These are phyloP conservation scores for Craspedostauros australis DNA, from an alignment of 108 stramenopile species.

Conservation along the genomic window DNA sequence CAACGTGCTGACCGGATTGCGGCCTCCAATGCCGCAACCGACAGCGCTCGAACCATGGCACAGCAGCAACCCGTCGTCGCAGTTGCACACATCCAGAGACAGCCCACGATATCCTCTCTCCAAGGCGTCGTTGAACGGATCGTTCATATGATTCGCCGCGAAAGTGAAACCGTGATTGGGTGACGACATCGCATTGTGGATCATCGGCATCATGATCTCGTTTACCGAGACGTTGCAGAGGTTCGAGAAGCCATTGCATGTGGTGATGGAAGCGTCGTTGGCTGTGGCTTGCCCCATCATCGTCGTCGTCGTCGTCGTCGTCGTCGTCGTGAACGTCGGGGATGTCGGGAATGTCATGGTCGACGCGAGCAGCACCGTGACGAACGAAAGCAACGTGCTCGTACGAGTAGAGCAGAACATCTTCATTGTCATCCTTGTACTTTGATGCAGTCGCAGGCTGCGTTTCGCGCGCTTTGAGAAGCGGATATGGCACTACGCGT, in stretches of 20 bases:
- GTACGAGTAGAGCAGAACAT: too few relatives aligned
- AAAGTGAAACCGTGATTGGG: constrained; percentile 25
- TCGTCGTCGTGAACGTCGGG: too few relatives aligned
- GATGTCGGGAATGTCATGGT: too few relatives aligned
- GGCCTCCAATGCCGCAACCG: constrained; percentile 41
- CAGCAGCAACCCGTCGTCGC: constrained; percentile 39
- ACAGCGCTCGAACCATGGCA: constrained; percentile 32
- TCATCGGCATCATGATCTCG: constrained; percentile 43
- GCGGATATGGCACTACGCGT: too few relatives aligned
- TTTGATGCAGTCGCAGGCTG: too few relatives aligned
- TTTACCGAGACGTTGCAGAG: constrained; percentile 44
- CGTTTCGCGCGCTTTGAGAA: too few relatives aligned
- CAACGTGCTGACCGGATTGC: constrained; percentile 43
- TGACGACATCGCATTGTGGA: constrained; percentile 66
- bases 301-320: too few relatives aligned
- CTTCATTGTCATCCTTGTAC: too few relatives aligned
- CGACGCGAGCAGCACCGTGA: too few relatives aligned
- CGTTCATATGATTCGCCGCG: constrained; percentile 42
- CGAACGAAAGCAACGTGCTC: too few relatives aligned
- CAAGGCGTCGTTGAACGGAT: constrained; percentile 20
- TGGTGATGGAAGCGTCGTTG: too few relatives aligned
- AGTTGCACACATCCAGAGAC: constrained; percentile 52
- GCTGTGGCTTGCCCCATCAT: too few relatives aligned
- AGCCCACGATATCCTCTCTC: constrained; percentile 62
- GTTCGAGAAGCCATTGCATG: constrained; percentile 57